Evolutionary conservation across 257 asterid species (phyloP), one percentile per base, ranked within the genome.

Genomic region (Catharanthus roseus): DNA sequence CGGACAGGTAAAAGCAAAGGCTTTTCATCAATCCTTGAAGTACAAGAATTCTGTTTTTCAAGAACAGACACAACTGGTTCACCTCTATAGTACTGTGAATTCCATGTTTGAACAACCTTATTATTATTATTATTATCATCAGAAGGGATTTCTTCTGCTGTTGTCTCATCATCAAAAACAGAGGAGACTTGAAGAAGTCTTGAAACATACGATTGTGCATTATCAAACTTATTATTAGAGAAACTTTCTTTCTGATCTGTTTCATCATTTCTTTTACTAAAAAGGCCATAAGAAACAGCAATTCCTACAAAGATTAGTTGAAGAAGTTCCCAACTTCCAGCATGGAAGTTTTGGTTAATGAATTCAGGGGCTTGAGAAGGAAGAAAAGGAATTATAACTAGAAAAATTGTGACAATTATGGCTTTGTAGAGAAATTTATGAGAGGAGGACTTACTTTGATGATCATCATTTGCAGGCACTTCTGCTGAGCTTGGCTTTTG

Each of bases 261-360:
- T 18, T 84, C 93, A 24, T 89, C 96, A 28, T 88, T 91, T 80
- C 82, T 86, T 85, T 72, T 84, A 86, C 99, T 91, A 42, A 95
- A 95, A 0, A 91, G 77, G 4, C 99, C 99, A 56, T 95, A 95
- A 26, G 99, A 95, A 65, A 95, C 98, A 21, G 97, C 97, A 41
- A 95, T 85, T 21, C 99, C 99, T 54, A 95, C 97, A 68, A 88
- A 87, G 71, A 95, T 74, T 8, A 95, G 89, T 83, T 95, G 99
- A 64, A 95, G 77, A 76, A 91, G 82, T 85, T 95, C 99, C 97
- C 97, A 91, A 55, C 89, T 89, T 69, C 87, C 80, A 1, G 95
- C 83, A 29, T 89, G 85, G 0, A 87, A 61, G 42, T 86, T 79
- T 75, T 87, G 95, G 84, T 73, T 90, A 10, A 93, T 36, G 80